Evolutionary conservation across 1,139 yeast species (phyloP), one percentile per base, ranked within the genome.

Genomic region (Chernovozyma sophiae-reginae): DNA sequence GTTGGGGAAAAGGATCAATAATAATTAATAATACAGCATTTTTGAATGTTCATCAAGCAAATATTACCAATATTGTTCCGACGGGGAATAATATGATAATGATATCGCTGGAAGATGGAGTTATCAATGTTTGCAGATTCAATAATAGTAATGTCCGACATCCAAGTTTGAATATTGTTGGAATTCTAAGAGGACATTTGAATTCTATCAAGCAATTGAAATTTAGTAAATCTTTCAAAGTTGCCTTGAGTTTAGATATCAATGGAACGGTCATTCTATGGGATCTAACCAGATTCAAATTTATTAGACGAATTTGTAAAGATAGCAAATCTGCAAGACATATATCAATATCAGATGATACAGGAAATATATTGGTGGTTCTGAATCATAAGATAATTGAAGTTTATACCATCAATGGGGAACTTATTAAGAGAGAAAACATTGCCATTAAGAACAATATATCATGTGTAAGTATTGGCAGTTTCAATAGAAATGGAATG

Each of bases 331-430:
- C 11, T 16, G 6, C 29, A 13, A 48, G 45, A 15, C 53, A 62
- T 20, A 55, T 71, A 3, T 62, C 75, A 7, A 65, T 81, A 18
- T 77, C 84, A 1, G 68, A 74, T 45, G 77, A 75, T 38, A 60
- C 77, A 0, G 89, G 86, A 0, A 64, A 66, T 36, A 66, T 82
- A 29, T 74, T 72, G 3, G 53, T 70, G 0, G 46, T 71, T 1
- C 48, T 56, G 41, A 38, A 43, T 15, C 31, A 49, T 8, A 43
- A 37, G 18, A 44, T 39, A 0, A 41, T 81, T 13, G 44, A 47
- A 0, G 32, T 81, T 0, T 75, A 53, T 52, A 77, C 77, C 4
- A 53, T 81, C 19, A 82, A 83, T 54, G 87, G 87, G 0, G 69
- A 68, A 5, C 32, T 51, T 3, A 58, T 77, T 2, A 32, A 62